Base-by-base conservation (phyloP, 2,329 filamentous ascomycete genomes). In the Myriosclerotinia scirpicola region DNA sequence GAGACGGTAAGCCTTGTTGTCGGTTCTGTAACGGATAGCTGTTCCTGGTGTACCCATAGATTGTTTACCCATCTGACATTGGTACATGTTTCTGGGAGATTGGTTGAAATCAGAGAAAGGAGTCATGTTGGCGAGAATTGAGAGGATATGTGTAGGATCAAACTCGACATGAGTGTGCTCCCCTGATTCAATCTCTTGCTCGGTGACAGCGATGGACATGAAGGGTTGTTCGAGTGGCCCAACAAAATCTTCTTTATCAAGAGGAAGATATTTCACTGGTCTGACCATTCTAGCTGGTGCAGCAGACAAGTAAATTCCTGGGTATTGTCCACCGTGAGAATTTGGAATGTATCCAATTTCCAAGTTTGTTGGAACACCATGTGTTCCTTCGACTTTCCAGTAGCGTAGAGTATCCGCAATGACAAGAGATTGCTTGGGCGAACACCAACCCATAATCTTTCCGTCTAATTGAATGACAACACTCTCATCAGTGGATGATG, bases 1-100 rank as follows among this genome's bases (percentile, higher is more conserved):
- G 54, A 99, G 81, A 70, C 91, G 88, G 79, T 99, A 99, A 73
- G 91, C 87, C 81, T 99, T 99, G 85, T 99, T 98, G 81, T 99
- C 95, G 59, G 93, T 96, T 76, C 95, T 88, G 80, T 96, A 91
- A 67, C 87, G 85, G 70, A 94, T 82, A 2, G 94, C 90, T 9
- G 93, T 91, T 67, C 90, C 93, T 4, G 94, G 93, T 34, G 95
- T 98, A 78, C 95, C 95, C 95, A 99, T 99, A 0, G 94, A 93
- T 81, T 99, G 95, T 78, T 99, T 99, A 81, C 92, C 93, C 95
- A 98, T 98, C 83, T 98, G 95, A 81, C 93, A 97, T 77, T 96
- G 92, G 78, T 98, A 99, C 94, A 98, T 98, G 80, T 99, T 99
- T 85, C 95, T 85, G 1, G 95, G 95, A 17, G 93, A 97, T 79